Evolutionary conservation across 495 filamentous ascomycete genomes (phyloP).

Genomic region (Chaetomium cochliodes): DNA sequence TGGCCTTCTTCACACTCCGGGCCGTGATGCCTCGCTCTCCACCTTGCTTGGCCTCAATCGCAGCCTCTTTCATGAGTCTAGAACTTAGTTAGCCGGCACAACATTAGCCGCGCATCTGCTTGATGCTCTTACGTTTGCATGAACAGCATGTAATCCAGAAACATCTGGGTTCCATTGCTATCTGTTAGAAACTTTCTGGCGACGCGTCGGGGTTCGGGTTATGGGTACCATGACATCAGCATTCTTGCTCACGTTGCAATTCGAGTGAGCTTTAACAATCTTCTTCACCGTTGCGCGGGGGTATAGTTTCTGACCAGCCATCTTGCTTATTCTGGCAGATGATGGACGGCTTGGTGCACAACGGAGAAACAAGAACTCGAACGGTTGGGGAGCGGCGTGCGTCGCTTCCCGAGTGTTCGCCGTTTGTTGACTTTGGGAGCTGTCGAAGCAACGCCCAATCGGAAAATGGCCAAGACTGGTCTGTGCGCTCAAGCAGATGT

Average conservation of each 20-base stretch:
- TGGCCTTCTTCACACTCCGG: constrained; percentile 71
- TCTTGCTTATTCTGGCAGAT: constrained; percentile 24
- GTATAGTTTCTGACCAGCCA: constrained; percentile 70
- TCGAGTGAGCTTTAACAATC: constrained; percentile 85
- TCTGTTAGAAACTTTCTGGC: constrained; percentile 21
- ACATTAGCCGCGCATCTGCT: background rate
- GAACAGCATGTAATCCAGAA: constrained; percentile 86
- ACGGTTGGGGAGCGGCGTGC: background rate
- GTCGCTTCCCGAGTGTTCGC: background rate
- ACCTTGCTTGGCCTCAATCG: constrained; percentile 69
- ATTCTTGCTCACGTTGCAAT: constrained; percentile 76
- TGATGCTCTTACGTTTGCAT: constrained; percentile 70
- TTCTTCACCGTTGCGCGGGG: constrained; percentile 82
- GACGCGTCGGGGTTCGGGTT: constrained; percentile 16
- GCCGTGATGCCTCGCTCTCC: constrained; percentile 72
- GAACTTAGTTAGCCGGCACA: constrained; percentile 16
- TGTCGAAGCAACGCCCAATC: background rate
- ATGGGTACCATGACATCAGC: constrained; percentile 73
- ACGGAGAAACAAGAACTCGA: background rate
- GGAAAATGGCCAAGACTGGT: background rate
- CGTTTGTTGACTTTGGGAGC: constrained; percentile 21
- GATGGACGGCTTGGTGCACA: background rate
- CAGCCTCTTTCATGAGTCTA: constrained; percentile 82
- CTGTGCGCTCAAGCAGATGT: no score
- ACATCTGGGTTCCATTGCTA: constrained; percentile 56